These are phyloP conservation scores for Sparassis latifolia DNA, from an alignment of 1,284 basidiomycete genomes.

Conservation along the genomic window DNA sequence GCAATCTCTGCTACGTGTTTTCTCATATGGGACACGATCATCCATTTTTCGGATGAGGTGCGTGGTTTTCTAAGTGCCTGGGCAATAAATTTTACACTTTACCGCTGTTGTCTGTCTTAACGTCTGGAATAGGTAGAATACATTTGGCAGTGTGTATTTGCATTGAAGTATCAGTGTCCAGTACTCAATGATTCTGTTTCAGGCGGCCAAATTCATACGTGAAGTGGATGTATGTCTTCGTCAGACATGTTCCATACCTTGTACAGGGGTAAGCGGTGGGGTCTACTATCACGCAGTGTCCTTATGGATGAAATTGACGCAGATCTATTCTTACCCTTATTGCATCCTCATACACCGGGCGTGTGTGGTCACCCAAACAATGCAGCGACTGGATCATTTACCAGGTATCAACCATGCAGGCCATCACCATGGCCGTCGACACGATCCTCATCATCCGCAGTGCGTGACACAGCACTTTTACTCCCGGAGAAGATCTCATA, in stretches of 20 bases:
- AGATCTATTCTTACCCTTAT: slow-evolving; percentile 5
- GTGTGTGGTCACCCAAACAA: background rate
- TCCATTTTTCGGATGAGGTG: slow-evolving; percentile 9
- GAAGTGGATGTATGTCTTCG: slow-evolving; percentile 8
- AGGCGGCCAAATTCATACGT: slow-evolving; percentile 8
- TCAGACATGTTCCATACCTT: slow-evolving; percentile 10
- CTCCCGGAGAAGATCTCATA: background rate
- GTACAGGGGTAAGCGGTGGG: slow-evolving; percentile 7
- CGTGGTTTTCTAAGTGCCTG: background rate
- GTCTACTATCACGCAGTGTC: background rate
- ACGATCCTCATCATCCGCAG: slow-evolving; percentile 10
- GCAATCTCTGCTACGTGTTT: slow-evolving; percentile 9
- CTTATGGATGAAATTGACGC: background rate
- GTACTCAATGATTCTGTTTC: background rate
- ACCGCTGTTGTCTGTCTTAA: too few relatives aligned
- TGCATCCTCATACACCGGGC: background rate
- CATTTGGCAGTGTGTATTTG: slow-evolving; percentile 8
- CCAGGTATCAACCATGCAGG: slow-evolving; percentile 6
- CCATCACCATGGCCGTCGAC: slow-evolving; percentile 11
- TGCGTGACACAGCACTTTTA: background rate
- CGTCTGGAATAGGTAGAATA: slow-evolving; percentile 7
- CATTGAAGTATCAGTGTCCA: too few relatives aligned
- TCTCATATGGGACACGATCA: slow-evolving; percentile 8
- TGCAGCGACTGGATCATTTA: slow-evolving; percentile 12
- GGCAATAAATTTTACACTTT: background rate